Base-by-base conservation (phyloP, 2,329 filamentous ascomycete species). In the Aspergillus sp. region DNA sequence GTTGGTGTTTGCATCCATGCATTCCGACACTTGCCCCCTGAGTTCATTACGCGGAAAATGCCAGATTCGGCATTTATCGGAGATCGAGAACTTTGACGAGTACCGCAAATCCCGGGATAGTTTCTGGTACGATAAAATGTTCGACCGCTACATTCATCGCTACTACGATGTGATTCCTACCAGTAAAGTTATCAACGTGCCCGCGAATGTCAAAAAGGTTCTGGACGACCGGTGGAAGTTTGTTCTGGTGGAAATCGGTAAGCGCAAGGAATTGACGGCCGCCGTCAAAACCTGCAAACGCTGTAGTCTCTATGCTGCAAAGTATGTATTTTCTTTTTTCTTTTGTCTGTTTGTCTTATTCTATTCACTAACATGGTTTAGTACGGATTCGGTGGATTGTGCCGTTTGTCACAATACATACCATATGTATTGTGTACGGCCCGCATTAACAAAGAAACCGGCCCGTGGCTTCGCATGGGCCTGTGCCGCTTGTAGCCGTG, bases 381-480 rank as follows among this genome's bases (percentile, higher is more conserved):
- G 88, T 62, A 86, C 88, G 66, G 89, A 97, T 72, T 97, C 93
- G 35, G 93, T 97, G 20, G 91, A 97, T 67, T 98, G 93, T 68
- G 93, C 91, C 41, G 90, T 96, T 47, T 98, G 93, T 69, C 82
- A 85, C 64, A 85, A 90, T 67, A 97, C 91, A 12, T 98, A 96
- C 71, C 93, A 98, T 74, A 97, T 98, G 91, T 88, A 90, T 62
- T 98, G 93, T 68, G 93, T 98, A 48, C 85, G 86, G 52, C 93
- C 93, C 37, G 89, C 90, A 33, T 71, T 98, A 53, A 79, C 90
- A 46, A 98, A 96, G 70, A 98, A 98, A 70, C 93, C 93, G 17
- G 95, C 91, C 42, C 85, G 93, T 68, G 93, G 93, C 35, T 98
- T 98, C 71, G 93, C 90, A 4, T 98, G 93, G 93, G 91, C 93